Conservation (phyloP, 225 moss, liverwort and hornwort species). For the Physcomitrellopsis africana region DNA sequence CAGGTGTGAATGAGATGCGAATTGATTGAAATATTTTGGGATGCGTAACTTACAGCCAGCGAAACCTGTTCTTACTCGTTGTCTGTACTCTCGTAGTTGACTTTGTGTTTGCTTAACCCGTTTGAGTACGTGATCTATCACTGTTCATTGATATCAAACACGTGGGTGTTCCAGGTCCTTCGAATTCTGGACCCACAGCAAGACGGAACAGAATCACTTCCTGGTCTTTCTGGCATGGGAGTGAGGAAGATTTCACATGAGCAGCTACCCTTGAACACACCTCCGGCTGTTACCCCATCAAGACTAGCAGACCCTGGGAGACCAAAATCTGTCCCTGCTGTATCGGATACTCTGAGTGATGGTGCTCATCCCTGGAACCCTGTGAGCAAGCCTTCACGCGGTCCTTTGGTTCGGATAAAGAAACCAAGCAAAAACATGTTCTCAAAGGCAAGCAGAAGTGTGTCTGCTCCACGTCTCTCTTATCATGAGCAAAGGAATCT, state of each 20-base stretch:
- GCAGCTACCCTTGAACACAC: slow-evolving; percentile 14
- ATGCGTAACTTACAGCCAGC: too few relatives aligned
- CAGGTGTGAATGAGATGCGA: slow-evolving; percentile 40
- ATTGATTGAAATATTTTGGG: not conserved
- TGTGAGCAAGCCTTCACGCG: slow-evolving; percentile 15
- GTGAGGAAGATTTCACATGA: slow-evolving; percentile 37
- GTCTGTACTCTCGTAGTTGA: not conserved
- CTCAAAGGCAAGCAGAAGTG: slow-evolving; percentile 42
- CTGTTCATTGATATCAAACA: not conserved
- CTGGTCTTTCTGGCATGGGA: slow-evolving; percentile 33
- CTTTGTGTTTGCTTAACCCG: not conserved
- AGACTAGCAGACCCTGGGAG: slow-evolving; percentile 18
- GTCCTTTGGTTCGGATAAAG: slow-evolving; percentile 25
- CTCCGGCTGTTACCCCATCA: not conserved
- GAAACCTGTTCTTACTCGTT: not conserved
- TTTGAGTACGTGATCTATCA: not conserved
- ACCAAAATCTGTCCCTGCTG: slow-evolving; percentile 1
- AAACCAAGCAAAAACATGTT: slow-evolving; percentile 46
- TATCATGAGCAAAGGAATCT: slow-evolving; percentile 58
- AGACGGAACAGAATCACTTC: slow-evolving; percentile 34
- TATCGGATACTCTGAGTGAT: slow-evolving; percentile 27
- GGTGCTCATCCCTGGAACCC: not conserved
- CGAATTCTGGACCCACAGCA: slow-evolving; percentile 63
- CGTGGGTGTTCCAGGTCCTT: slow-evolving; percentile 36
- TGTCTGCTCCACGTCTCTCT: slow-evolving; percentile 57